Evolutionary conservation across 495 filamentous ascomycete species (phyloP).

Genomic region (Aspergillus egyptiacus): DNA sequence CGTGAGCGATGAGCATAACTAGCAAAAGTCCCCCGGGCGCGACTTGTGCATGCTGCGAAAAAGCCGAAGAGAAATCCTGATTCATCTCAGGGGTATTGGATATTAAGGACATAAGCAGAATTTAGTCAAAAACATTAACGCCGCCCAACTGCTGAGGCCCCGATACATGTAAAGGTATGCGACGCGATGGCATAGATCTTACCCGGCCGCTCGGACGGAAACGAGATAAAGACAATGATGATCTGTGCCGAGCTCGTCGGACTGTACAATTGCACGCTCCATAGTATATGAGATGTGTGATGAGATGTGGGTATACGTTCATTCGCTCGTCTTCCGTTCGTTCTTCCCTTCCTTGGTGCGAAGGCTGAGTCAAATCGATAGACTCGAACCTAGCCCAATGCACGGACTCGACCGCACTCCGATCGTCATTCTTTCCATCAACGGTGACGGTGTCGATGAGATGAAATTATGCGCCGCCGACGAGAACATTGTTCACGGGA

Average conservation of each 20-base stretch:
- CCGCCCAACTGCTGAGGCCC: constrained; percentile 1
- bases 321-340: neutral
- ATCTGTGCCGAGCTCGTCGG: neutral
- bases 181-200: neutral
- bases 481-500: constrained; percentile 77
- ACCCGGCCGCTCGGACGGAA: neutral
- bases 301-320: constrained; percentile 1
- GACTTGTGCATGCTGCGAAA: too few relatives aligned
- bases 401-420: neutral
- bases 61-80: neutral
- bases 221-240: neutral
- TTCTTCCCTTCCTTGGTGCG: neutral
- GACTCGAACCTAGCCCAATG: neutral
- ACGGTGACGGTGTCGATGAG: neutral
- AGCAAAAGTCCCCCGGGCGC: too few relatives aligned
- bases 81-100: neutral
- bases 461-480: constrained; percentile 56
- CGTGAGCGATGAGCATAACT: too few relatives aligned
- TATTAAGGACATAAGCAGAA: constrained; percentile 4
- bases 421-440: neutral
- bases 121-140: constrained; percentile 7
- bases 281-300: neutral
- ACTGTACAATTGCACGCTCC: neutral
- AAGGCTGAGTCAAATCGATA: too few relatives aligned
- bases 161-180: constrained; percentile 2